Conservation (phyloP, 208 protist species). For the Zelonia costaricensis region DNA sequence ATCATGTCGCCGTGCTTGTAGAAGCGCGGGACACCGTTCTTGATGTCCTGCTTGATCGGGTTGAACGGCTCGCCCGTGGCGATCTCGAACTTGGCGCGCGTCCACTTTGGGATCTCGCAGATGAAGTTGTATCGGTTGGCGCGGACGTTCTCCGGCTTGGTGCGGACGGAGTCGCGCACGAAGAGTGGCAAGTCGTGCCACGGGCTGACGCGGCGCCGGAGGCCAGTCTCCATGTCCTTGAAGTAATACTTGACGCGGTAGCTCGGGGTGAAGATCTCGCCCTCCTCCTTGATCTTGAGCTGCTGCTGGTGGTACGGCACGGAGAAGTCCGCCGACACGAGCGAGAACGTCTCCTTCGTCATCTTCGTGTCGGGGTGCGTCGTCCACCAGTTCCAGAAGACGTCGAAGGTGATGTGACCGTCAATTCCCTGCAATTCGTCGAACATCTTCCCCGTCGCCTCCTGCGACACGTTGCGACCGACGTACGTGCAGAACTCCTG, state of each 20-base stretch:
- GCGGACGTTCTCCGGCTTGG: conserved; percentile 74
- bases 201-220: conserved; percentile 80
- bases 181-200: conserved; percentile 93
- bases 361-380: conserved; percentile 45
- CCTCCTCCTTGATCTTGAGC: conserved; percentile 78
- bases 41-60: conserved; percentile 97
- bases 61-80: conserved; percentile 94
- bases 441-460: conserved; percentile 60
- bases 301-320: conserved; percentile 91
- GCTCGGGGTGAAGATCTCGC: conserved; percentile 89
- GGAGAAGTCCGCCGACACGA: conserved; percentile 87
- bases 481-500: conserved; percentile 82
- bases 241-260: conserved; percentile 93
- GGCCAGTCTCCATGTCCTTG: conserved; percentile 79
- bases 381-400: conserved; percentile 88
- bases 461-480: conserved; percentile 46
- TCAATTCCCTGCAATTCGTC: conserved; percentile 54
- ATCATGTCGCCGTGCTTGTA: conserved; percentile 97
- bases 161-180: conserved; percentile 87
- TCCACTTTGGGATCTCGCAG: conserved; percentile 95
- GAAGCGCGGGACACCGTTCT: conserved; percentile 95
- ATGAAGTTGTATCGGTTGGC: conserved; percentile 93
- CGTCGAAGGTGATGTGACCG: conserved; percentile 77
- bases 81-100: conserved; percentile 96
- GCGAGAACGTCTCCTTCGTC: conserved; percentile 73